Conservation (phyloP, 2,329 filamentous ascomycete species). For the Colletotrichum gloeosporioides region DNA sequence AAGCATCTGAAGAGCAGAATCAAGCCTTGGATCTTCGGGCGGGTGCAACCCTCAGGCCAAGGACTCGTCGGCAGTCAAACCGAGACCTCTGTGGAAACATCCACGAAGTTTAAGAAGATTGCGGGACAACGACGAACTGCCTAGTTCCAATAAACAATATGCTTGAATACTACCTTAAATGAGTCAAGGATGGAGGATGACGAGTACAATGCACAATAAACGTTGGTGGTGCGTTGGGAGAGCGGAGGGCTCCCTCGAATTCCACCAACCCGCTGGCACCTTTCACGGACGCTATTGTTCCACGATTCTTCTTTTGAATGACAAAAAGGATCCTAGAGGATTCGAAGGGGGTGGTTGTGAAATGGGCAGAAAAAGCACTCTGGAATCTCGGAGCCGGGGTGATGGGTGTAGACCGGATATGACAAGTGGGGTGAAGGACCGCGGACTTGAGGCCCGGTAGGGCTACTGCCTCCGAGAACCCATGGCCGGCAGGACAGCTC, state of each 20-base stretch:
- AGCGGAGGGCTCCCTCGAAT: background rate
- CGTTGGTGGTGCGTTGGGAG: background rate
- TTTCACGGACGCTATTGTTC: background rate
- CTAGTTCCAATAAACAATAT: background rate
- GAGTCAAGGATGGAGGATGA: background rate
- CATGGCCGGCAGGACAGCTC: background rate
- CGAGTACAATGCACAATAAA: background rate
- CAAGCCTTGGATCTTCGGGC: background rate
- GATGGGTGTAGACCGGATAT: slow-evolving; percentile 6
- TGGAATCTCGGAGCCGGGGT: background rate
- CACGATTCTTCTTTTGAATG: background rate
- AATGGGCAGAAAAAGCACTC: background rate
- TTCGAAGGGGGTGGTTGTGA: background rate
- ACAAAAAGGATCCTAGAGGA: background rate
- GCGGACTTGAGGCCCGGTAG: slow-evolving; percentile 6
- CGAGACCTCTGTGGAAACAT: background rate
- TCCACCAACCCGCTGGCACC: background rate
- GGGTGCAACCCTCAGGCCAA: background rate
- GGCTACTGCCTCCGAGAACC: background rate
- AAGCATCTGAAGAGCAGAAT: background rate
- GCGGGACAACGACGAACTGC: background rate
- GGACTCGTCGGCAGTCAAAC: background rate
- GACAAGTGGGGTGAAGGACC: background rate
- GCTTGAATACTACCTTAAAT: background rate
- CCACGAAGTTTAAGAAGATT: background rate